These are phyloP conservation scores for Amylocarpus encephaloides DNA, from an alignment of 2,329 filamentous ascomycete species.

Conservation along the genomic window DNA sequence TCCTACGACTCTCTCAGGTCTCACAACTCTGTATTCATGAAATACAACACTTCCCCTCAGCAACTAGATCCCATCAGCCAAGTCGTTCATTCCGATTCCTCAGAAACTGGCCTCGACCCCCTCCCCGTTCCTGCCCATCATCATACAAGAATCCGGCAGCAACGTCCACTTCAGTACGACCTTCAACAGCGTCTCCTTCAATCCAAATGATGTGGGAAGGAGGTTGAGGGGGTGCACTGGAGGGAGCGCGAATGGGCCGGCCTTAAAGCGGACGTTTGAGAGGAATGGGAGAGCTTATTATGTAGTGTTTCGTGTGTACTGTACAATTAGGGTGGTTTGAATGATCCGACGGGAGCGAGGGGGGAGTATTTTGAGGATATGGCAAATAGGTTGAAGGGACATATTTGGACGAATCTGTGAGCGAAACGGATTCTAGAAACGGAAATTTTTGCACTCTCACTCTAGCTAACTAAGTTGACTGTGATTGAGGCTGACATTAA, in stretches of 20 bases:
- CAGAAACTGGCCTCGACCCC: slow-evolving; percentile 14
- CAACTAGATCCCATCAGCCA: slow-evolving; percentile 11
- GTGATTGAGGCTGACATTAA: too few relatives aligned
- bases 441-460: too few relatives aligned
- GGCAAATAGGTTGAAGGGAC: slow-evolving; percentile 12
- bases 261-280: slow-evolving; percentile 6
- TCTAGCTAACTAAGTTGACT: too few relatives aligned
- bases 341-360: slow-evolving; percentile 10
- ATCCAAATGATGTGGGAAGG: slow-evolving; percentile 3
- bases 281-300: slow-evolving; percentile 10
- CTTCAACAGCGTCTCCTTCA: slow-evolving; percentile 10
- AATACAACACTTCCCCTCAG: slow-evolving; percentile 3
- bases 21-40: slow-evolving; percentile 11
- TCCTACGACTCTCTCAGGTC: slow-evolving; percentile 9
- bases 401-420: slow-evolving; percentile 12
- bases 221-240: slow-evolving; percentile 10
- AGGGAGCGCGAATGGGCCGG: slow-evolving; percentile 9
- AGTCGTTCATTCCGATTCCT: slow-evolving; percentile 7
- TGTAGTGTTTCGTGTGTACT: slow-evolving; percentile 12
- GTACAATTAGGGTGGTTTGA: slow-evolving; percentile 11
- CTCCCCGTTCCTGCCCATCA: slow-evolving; percentile 16
- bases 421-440: too few relatives aligned
- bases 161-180: not conserved
- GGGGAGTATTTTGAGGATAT: slow-evolving; percentile 11
- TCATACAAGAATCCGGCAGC: slow-evolving; percentile 11